These are phyloP conservation scores for Elymus sibiricus DNA, from an alignment of 176 grass and related monocot species.

Conservation along the genomic window DNA sequence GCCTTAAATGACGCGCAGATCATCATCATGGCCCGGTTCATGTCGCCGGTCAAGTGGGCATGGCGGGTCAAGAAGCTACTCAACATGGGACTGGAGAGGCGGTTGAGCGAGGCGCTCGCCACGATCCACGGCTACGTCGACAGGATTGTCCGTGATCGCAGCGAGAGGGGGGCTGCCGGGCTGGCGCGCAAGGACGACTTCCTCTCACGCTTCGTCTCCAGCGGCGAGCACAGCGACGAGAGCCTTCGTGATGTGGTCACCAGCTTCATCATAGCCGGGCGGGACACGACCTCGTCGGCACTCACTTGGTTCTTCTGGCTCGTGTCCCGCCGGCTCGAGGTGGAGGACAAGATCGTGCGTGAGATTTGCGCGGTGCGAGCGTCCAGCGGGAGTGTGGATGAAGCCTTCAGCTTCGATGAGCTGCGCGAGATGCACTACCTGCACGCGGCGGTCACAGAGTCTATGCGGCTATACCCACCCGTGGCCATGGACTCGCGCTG, in stretches of 20 bases:
- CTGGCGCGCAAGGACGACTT: slow-evolving; percentile 33
- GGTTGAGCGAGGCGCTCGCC: slow-evolving; percentile 27
- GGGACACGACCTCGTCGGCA: slow-evolving; percentile 73
- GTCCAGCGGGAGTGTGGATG: not conserved
- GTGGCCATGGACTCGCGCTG: slow-evolving; percentile 45
- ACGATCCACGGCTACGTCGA: slow-evolving; percentile 44
- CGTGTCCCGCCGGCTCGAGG: slow-evolving; percentile 32
- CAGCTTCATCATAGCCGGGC: slow-evolving; percentile 64
- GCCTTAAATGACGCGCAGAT: slow-evolving; percentile 40
- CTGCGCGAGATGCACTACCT: slow-evolving; percentile 60
- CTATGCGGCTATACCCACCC: slow-evolving; percentile 69
- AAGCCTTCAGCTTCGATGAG: slow-evolving; percentile 50
- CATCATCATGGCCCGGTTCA: slow-evolving; percentile 38
- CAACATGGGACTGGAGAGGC: slow-evolving; percentile 41
- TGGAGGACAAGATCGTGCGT: slow-evolving; percentile 44
- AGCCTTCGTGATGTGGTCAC: slow-evolving; percentile 57
- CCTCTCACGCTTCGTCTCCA: slow-evolving; percentile 51
- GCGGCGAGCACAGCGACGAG: slow-evolving; percentile 35
- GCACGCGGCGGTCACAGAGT: slow-evolving; percentile 56
- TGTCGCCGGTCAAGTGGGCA: slow-evolving; percentile 32
- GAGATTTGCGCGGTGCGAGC: slow-evolving; percentile 34
- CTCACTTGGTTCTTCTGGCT: slow-evolving; percentile 89
- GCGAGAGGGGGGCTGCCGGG: slow-evolving; percentile 2
- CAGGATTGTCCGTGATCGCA: slow-evolving; percentile 32
- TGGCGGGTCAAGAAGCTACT: slow-evolving; percentile 66